phyloP scores from a whole-genome alignment of 805 yeast species.

The Wickerhamomyces chaumierensis region DNA sequence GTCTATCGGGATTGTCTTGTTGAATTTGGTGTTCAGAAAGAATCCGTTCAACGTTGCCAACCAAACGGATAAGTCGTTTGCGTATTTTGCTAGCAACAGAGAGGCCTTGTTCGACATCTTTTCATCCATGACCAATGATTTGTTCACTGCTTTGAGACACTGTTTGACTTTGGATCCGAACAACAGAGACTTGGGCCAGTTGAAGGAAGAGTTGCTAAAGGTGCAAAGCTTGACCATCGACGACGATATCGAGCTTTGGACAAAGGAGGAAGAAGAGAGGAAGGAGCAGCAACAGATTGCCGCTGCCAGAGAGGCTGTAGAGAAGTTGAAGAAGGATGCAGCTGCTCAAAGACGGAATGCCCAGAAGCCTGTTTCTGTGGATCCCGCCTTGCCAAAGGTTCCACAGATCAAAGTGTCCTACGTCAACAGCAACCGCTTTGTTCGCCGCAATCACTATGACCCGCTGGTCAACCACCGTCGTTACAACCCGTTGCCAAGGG shows the following conservation, averaged over 20 bases:
- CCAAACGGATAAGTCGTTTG: slow-evolving; percentile 68
- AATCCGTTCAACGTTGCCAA: slow-evolving; percentile 80
- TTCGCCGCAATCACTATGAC: not conserved
- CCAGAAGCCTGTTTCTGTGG: slow-evolving; percentile 4
- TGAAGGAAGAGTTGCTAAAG: slow-evolving; percentile 48
- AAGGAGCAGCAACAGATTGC: not conserved
- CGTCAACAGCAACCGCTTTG: not conserved
- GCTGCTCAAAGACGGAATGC: not conserved
- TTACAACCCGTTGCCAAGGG: not conserved
- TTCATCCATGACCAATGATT: slow-evolving; percentile 77
- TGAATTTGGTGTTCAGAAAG: slow-evolving; percentile 79
- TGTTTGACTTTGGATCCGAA: slow-evolving; percentile 78
- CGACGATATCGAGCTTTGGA: slow-evolving; percentile 47
- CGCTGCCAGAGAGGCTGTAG: not conserved
- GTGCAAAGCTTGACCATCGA: slow-evolving; percentile 72
- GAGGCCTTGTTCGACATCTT: slow-evolving; percentile 88
- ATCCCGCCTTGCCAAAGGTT: slow-evolving; percentile 13
- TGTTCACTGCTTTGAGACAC: slow-evolving; percentile 73
- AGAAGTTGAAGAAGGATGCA: not conserved
- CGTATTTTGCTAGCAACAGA: slow-evolving; percentile 77
- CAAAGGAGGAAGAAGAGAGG: slow-evolving; percentile 25
- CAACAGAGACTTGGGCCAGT: slow-evolving; percentile 56
- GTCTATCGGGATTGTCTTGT: slow-evolving; percentile 77
- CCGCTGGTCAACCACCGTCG: not conserved
- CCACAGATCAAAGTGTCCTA: slow-evolving; percentile 1